Conservation (phyloP, 805 yeast species). For the Yamadazyma laniorum region DNA sequence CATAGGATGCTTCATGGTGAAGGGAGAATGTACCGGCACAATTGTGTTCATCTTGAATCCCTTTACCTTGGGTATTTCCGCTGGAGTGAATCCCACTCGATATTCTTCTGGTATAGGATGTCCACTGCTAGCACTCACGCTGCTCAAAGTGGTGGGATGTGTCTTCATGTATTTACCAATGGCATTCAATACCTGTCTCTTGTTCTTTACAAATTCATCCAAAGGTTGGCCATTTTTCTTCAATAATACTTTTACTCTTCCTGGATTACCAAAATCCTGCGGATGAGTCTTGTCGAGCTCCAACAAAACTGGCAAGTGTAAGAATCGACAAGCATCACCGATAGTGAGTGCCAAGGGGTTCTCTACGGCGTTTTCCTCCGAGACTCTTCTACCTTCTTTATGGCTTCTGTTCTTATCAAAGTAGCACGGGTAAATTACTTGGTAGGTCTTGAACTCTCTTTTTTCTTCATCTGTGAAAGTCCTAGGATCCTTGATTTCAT, state of each 20-base stretch:
- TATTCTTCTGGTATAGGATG: conserved; percentile 67
- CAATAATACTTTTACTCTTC: conserved; percentile 80
- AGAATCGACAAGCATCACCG: conserved; percentile 64
- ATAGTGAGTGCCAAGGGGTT: conserved; percentile 87
- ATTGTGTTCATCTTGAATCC: conserved; percentile 85
- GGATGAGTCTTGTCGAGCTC: conserved; percentile 91
- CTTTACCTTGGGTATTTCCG: conserved; percentile 70
- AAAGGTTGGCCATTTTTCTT: conserved; percentile 48
- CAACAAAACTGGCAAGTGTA: conserved; percentile 45
- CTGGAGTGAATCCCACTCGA: conserved; percentile 49
- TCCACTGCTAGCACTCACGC: conserved; percentile 50
- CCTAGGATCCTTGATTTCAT: conserved; percentile 28
- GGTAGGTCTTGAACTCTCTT: conserved; percentile 65
- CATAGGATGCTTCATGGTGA: conserved; percentile 80
- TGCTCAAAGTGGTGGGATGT: conserved; percentile 67
- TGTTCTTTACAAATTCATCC: conserved; percentile 36
- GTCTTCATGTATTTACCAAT: conserved; percentile 59
- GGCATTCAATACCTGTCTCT: conserved; percentile 62
- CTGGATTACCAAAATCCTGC: conserved; percentile 96
- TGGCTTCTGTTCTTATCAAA: conserved; percentile 78
- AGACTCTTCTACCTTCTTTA: conserved; percentile 81
- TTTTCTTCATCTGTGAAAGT: conserved; percentile 53
- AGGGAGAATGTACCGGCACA: conserved; percentile 83
- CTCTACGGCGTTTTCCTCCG: conserved; percentile 63
- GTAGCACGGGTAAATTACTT: conserved; percentile 85